These are phyloP conservation scores for Cladophialophora yegresii DNA, from an alignment of 2,329 filamentous ascomycete genomes.

Conservation along the genomic window DNA sequence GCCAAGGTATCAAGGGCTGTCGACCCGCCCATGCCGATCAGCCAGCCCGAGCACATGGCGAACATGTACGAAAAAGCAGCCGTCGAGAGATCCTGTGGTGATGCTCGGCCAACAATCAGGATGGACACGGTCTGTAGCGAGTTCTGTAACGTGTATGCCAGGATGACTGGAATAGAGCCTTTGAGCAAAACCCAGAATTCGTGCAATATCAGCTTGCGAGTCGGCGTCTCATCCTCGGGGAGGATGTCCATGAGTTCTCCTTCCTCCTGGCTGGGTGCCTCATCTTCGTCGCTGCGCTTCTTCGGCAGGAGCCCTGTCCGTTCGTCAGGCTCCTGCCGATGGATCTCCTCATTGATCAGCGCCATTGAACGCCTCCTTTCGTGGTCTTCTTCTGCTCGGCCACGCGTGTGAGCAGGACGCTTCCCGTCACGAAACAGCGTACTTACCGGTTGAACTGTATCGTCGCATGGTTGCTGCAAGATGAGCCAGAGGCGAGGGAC, in stretches of 20 bases:
- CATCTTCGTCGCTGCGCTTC: conserved; percentile 26
- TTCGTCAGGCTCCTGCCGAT: conserved; percentile 43
- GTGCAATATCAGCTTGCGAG: conserved; percentile 46
- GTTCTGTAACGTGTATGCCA: conserved; percentile 84
- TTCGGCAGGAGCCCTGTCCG: conserved; percentile 48
- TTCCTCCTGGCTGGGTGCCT: conserved; percentile 29
- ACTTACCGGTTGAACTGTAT: conserved; percentile 27
- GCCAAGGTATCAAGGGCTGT: conserved; percentile 84
- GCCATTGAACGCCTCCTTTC: conserved; percentile 19
- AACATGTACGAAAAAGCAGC: conserved; percentile 93
- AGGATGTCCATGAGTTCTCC: conserved; percentile 34
- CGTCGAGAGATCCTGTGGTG: conserved; percentile 75
- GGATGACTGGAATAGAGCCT: conserved; percentile 73
- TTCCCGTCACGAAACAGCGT: not conserved
- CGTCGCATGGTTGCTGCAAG: conserved; percentile 16
- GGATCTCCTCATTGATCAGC: conserved; percentile 23
- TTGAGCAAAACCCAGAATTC: conserved; percentile 71
- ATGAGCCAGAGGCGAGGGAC: not conserved
- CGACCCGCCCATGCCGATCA: conserved; percentile 81
- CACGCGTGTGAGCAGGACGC: conserved; percentile 2
- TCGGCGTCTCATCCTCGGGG: conserved; percentile 37
- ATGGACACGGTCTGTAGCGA: conserved; percentile 81
- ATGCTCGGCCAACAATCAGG: conserved; percentile 75
- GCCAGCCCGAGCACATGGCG: conserved; percentile 83
- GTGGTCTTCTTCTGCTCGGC: conserved; percentile 19